Base-by-base conservation (phyloP, 2,329 filamentous ascomycete species). In the Stachybotrys chartarum region DNA sequence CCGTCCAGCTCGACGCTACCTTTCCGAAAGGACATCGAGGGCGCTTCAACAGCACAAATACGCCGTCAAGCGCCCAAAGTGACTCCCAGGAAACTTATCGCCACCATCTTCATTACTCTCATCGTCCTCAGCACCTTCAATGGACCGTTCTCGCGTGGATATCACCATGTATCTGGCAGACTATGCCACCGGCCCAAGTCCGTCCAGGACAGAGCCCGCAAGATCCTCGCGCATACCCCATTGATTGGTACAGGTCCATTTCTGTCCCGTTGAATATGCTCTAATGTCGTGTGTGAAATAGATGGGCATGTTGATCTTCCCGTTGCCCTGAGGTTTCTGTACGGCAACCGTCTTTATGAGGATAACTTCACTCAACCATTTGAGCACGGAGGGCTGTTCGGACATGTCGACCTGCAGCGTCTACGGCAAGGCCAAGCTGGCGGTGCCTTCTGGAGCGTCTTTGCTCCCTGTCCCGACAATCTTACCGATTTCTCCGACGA, bases 361-460 rank as follows among this genome's bases (percentile, higher is more conserved):
- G 71, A 80, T 12, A 82, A 85, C 51, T 97, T 96, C 72, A 86
- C 80, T n/a, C 73, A 84, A 44, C 79, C 81, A 6, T 96, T 96
- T 65, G 81, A 86, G 60, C 74, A 88, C 24, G 90, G 89, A 35
- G 82, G 81, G 1, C 72, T 96, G 53, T 66, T 69, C 0, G 78
- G 78, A 4, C 89, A 97, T 61, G 87, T 94, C 53, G 93, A 97
- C 68, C 74, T 96, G 8, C 85, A 87, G 1, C 84, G 92, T 6
- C 78, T 96, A 51, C 78, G 81, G 42, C 71, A 82, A 52, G 91
- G 92, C 1, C 78, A 80, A 61, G 84, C 87, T 59, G 91, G 91
- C 45, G 93, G 91, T 55, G 86, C 89, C n/a, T 97, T 97, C 69
- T 97, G 92, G 93, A 92, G 87, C 67, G 90, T 94, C 10, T 97